A percentile compares a stretch with the other conserved stretches of the same genome.
Conservation (phyloP, 202 grass and related monocot species). For the Bolboschoenoplectus hybrid region DNA sequence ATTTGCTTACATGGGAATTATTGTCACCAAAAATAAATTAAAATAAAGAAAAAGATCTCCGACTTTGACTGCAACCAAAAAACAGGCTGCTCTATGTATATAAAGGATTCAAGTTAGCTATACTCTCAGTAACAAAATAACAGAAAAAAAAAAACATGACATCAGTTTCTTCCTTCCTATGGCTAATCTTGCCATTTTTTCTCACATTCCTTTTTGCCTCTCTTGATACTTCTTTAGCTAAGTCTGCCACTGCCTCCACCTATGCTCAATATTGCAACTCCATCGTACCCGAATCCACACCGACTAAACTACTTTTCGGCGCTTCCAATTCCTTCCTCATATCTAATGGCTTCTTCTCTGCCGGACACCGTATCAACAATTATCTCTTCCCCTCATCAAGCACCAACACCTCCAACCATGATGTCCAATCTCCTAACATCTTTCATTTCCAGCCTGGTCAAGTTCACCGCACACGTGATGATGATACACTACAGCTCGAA, state of each 20-base stretch:
- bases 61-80: too few species aligned
- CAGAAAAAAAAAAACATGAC: not conserved
- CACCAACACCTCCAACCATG: not conserved
- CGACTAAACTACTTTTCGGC: not conserved
- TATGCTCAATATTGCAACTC: conserved; percentile 14
- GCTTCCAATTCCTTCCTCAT: conserved; percentile 27
- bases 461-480: not conserved
- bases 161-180: not conserved
- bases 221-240: not conserved
- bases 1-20: not conserved
- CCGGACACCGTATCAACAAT: not conserved
- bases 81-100: not conserved
- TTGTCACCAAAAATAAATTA: not conserved
- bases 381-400: not conserved
- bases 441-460: conserved; percentile 23
- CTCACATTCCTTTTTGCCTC: conserved; percentile 18
- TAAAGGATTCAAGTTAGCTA: not conserved
- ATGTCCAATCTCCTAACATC: not conserved
- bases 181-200: conserved; percentile 9
- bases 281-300: not conserved
- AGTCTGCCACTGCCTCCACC: not conserved
- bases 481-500: not conserved
- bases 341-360: conserved; percentile 4
- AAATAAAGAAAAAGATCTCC: not conserved
- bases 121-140: not conserved